Base-by-base conservation (phyloP, 257 asterid genomes). In the Ajuga chamaepitys region DNA sequence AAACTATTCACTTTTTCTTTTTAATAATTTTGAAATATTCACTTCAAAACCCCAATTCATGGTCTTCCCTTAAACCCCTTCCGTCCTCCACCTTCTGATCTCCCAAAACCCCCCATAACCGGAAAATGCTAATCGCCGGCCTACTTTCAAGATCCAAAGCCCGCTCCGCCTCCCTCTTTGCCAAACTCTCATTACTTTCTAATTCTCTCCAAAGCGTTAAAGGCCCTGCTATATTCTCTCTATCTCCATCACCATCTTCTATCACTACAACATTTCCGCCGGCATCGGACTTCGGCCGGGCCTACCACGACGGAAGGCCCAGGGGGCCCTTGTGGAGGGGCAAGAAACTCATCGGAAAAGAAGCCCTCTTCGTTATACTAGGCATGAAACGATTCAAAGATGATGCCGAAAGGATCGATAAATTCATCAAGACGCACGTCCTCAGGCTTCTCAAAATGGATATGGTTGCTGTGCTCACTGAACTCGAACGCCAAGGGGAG, bases 271-370 rank as follows among this genome's bases (percentile, higher is more conserved):
- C 59, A 13, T 62, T 69, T 55, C 64, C 58, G 53, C 46, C 48
- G 58, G 30, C 38, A 7, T 66, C 56, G 75, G 78, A 57, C 47
- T 53, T 46, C 70, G 24, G 40, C 17, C 77, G 95, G 56, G 58
- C 69, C 55, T 86, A 80, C 82, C 97, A 89, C 70, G 99, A 89
- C 73, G 99, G 99, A 11, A 72, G 97, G 74, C 97, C 97, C 0
- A 76, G 99, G 70, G 99, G 99, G 4, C 64, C 97, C 12, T 75
- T 93, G 16, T 93, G 99, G 99, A 85, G 96, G 59, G 97, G 99
- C 24, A 88, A 89, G 79, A 89, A 93, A 66, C 72, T 83, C 68
- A 83, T 94, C 12, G 99, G 99, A 4, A 90, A 94, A 77, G 97
- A 94, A 70, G 96, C 97, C 9, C 70, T 94, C 13, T 88, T 81